Conservation (phyloP, 108 stramenopile genomes). For the Discostella stelligeroides region DNA sequence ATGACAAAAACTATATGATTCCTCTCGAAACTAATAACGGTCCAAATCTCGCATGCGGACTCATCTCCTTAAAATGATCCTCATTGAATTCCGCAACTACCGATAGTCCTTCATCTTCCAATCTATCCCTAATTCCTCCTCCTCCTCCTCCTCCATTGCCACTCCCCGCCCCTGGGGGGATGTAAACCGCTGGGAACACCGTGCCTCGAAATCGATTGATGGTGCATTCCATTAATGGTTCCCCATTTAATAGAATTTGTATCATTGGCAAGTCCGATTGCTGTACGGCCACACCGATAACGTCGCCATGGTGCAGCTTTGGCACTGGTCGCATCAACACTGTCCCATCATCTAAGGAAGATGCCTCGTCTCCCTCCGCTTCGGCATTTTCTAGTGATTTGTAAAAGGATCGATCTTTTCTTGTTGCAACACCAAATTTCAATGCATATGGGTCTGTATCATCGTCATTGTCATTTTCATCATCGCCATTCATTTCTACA, state of each 20-base stretch:
- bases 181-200: conserved; percentile 73
- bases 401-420: conserved; percentile 75
- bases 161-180: conserved; percentile 54
- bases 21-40: conserved; percentile 81
- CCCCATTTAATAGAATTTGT: conserved; percentile 82
- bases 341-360: conserved; percentile 59
- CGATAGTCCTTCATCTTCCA: conserved; percentile 30
- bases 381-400: conserved; percentile 51
- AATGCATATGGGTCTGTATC: conserved; percentile 35
- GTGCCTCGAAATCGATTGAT: conserved; percentile 80
- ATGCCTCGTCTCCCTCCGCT: conserved; percentile 54
- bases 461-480: conserved; percentile 28
- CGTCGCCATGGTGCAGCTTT: conserved; percentile 64
- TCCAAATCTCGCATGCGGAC: conserved; percentile 76
- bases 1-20: conserved; percentile 55
- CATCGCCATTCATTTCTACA: conserved; percentile 41
- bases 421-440: conserved; percentile 77
- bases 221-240: conserved; percentile 68
- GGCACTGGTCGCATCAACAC: conserved; percentile 67
- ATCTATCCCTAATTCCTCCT: neutral
- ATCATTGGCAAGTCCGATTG: conserved; percentile 87
- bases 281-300: conserved; percentile 81
- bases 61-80: conserved; percentile 65
- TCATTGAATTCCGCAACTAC: conserved; percentile 62
- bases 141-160: conserved; percentile 38